phyloP scores from a whole-genome alignment of 352 stramenopile genomes.

The Globisporangium nagaii region DNA sequence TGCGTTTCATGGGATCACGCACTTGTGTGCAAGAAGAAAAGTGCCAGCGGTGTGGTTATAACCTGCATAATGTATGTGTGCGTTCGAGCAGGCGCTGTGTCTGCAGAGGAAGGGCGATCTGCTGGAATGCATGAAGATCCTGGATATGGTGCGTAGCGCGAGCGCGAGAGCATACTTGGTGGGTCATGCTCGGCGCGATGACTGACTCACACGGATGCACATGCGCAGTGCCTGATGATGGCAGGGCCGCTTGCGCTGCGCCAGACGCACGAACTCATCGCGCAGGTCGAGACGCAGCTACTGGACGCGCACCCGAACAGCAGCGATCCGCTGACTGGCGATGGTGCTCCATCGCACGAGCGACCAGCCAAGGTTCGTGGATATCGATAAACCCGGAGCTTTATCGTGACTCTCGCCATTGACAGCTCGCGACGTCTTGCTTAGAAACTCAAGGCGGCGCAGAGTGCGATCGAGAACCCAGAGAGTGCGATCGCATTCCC shows the following conservation, averaged over 20 bases:
- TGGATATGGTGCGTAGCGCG: constrained; percentile 52
- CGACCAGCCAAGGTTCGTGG: constrained; percentile 6
- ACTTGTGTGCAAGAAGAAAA: not conserved
- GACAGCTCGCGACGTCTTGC: too few species aligned
- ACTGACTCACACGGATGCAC: not conserved
- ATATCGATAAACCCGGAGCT: not conserved
- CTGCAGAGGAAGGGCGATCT: constrained; percentile 17
- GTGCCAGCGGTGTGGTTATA: too few species aligned
- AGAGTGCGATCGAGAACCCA: not conserved
- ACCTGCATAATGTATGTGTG: not conserved
- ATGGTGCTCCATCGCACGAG: not conserved
- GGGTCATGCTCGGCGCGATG: not conserved
- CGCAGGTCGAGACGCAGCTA: constrained; percentile 24
- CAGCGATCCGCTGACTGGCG: not conserved
- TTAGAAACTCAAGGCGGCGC: not conserved
- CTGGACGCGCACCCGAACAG: not conserved
- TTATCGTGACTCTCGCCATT: not conserved
- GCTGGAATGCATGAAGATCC: constrained; percentile 28
- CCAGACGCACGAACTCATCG: constrained; percentile 47
- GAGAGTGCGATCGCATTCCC: constrained; percentile 26
- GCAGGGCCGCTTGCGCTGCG: constrained; percentile 39
- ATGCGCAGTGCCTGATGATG: constrained; percentile 62
- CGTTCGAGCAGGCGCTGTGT: constrained; percentile 23
- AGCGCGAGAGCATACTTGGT: not conserved
- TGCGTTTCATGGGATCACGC: not conserved